Conservation (phyloP, 1,284 basidiomycete species). For the Xanthoconium separans region DNA sequence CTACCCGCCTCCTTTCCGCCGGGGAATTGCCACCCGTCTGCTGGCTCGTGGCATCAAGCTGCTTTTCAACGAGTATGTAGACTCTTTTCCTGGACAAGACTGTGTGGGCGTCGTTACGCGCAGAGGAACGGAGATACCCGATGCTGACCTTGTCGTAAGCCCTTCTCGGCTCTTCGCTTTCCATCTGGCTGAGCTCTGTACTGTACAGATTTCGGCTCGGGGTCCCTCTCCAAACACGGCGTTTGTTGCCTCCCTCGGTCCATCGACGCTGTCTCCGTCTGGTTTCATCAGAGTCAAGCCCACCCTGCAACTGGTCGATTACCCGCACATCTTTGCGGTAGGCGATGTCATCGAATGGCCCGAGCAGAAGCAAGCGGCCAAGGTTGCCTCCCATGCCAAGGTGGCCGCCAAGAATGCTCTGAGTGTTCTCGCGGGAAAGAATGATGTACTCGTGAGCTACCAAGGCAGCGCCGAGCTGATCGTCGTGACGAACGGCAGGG, state of each 20-base stretch:
- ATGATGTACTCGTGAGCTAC: constrained; percentile 42
- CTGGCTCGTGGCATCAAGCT: constrained; percentile 47
- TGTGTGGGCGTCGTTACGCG: constrained; percentile 46
- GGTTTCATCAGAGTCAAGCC: constrained; percentile 50
- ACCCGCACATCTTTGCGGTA: constrained; percentile 54
- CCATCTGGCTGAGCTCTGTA: neutral
- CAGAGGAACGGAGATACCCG: constrained; percentile 46
- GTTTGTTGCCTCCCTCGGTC: constrained; percentile 45
- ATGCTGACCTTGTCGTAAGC: constrained; percentile 60
- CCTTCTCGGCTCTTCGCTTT: neutral
- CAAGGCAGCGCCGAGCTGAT: constrained; percentile 54
- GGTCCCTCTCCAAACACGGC: constrained; percentile 52
- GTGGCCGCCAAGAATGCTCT: constrained; percentile 49
- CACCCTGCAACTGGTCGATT: constrained; percentile 48
- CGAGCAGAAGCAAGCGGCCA: constrained; percentile 60
- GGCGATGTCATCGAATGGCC: constrained; percentile 60
- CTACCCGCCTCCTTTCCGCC: constrained; percentile 59
- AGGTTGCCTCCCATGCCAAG: constrained; percentile 42
- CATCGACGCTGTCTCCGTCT: constrained; percentile 38
- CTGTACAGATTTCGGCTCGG: constrained; percentile 50
- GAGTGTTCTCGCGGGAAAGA: constrained; percentile 39
- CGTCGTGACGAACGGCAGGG: constrained; percentile 58
- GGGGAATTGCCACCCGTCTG: constrained; percentile 43
- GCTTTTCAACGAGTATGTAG: constrained; percentile 54
- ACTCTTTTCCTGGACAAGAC: constrained; percentile 40